phyloP scores from a whole-genome alignment of 345 rosid species.

The Leavenworthia alabamica region DNA sequence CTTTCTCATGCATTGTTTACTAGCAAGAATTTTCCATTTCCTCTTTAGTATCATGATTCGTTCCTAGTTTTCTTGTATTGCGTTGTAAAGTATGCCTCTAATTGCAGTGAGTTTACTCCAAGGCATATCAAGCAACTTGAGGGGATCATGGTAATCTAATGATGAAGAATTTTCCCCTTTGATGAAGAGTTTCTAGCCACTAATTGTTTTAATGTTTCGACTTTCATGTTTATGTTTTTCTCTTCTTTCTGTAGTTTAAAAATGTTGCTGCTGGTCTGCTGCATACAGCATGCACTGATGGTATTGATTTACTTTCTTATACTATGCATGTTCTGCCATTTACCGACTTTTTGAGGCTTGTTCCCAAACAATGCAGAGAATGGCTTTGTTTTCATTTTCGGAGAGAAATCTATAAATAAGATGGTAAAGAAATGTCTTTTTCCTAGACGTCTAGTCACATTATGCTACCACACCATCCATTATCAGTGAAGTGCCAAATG shows the following conservation, averaged over 20 bases:
- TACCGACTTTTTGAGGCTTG: slow-evolving; percentile 14
- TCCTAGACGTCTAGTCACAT: not conserved
- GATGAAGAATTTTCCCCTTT: not conserved
- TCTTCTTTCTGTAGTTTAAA: slow-evolving; percentile 47
- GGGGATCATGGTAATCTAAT: slow-evolving; percentile 55
- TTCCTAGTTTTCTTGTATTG: slow-evolving; percentile 16
- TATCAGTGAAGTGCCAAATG: slow-evolving; percentile 49
- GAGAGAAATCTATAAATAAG: slow-evolving; percentile 49
- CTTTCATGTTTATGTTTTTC: slow-evolving; percentile 8
- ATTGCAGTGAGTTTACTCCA: slow-evolving; percentile 87
- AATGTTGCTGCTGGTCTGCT: slow-evolving; percentile 82
- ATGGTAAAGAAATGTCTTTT: slow-evolving; percentile 36
- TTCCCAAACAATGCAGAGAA: slow-evolving; percentile 47
- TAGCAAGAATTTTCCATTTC: not conserved
- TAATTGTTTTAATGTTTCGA: not conserved
- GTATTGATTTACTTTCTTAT: slow-evolving; percentile 34
- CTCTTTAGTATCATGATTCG: slow-evolving; percentile 6
- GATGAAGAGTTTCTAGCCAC: not conserved
- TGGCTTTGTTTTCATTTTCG: slow-evolving; percentile 75
- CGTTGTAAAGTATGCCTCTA: slow-evolving; percentile 13
- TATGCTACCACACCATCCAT: slow-evolving; percentile 48
- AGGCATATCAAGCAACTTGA: slow-evolving; percentile 85
- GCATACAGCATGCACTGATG: slow-evolving; percentile 83
- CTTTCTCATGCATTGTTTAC: not conserved
- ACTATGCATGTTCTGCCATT: not conserved